A percentile compares a stretch with the other conserved stretches of the same genome.
phyloP scores from a whole-genome alignment of 306 rosid genomes.

The Corylus americana region DNA sequence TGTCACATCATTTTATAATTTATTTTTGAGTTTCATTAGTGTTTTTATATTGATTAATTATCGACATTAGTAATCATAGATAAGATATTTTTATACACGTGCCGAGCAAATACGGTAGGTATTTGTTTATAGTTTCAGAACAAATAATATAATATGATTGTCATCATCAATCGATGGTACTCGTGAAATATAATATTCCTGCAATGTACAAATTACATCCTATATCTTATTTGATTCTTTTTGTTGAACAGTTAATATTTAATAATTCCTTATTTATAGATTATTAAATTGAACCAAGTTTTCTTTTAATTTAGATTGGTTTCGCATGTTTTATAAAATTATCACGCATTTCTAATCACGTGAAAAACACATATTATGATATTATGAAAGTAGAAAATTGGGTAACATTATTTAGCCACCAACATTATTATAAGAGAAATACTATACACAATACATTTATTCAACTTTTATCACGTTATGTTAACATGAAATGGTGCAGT shows the following conservation, averaged over 20 bases:
- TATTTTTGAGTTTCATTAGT: too few relatives aligned
- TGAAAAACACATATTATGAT: not conserved
- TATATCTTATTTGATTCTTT: not conserved
- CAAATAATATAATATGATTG: not conserved
- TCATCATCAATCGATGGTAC: not conserved
- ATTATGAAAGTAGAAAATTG: not conserved
- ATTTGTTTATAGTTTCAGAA: not conserved
- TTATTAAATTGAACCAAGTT: not conserved
- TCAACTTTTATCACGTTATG: too few relatives aligned
- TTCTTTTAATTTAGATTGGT: too few relatives aligned
- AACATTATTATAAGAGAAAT: too few relatives aligned
- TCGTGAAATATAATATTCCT: not conserved
- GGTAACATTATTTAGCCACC: not conserved
- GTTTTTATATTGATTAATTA: not conserved
- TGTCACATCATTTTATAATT: too few relatives aligned
- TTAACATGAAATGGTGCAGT: too few relatives aligned
- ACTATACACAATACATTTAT: too few relatives aligned
- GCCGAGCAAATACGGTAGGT: too few relatives aligned
- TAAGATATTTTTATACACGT: not conserved
- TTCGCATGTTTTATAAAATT: too few relatives aligned
- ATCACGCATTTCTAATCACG: accelerated
- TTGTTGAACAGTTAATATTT: not conserved
- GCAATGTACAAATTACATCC: not conserved
- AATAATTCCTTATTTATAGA: not conserved
- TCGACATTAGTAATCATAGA: not conserved